Evolutionary conservation across 352 stramenopile species (phyloP).

Genomic region (Globisporangium alternatum): DNA sequence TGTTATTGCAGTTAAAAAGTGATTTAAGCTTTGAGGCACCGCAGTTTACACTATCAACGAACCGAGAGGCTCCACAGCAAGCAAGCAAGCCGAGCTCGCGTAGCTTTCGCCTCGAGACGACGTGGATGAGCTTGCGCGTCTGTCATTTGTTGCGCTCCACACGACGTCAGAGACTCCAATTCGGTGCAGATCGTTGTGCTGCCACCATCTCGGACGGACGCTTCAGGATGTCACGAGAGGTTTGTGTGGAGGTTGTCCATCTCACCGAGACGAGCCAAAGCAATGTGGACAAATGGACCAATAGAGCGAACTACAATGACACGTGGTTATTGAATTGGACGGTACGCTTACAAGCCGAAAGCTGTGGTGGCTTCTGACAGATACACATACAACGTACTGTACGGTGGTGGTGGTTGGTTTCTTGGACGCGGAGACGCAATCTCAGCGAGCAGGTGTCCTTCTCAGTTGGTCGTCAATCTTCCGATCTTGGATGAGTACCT

Average conservation of each 20-base stretch:
- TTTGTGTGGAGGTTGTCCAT: background rate
- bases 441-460: background rate
- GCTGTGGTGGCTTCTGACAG: background rate
- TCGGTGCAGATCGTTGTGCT: too few relatives aligned
- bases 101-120: too few relatives aligned
- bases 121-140: too few relatives aligned
- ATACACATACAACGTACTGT: slow-evolving; percentile 1
- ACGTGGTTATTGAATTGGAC: background rate
- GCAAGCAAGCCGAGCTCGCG: too few relatives aligned
- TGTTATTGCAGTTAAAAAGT: too few relatives aligned
- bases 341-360: background rate
- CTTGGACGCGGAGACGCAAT: too few relatives aligned
- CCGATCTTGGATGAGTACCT: background rate
- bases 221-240: background rate
- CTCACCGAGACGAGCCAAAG: background rate
- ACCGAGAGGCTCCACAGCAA: too few relatives aligned
- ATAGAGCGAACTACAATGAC: background rate
- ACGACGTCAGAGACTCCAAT: too few relatives aligned
- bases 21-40: too few relatives aligned
- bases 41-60: too few relatives aligned
- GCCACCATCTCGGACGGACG: too few relatives aligned
- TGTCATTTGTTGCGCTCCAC: too few relatives aligned
- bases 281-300: background rate
- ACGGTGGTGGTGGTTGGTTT: background rate
- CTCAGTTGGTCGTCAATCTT: background rate